A percentile compares a stretch with the other conserved stretches of the same genome.
Conservation (phyloP, 352 stramenopile genomes). For the Phytophthora niederhauseri region DNA sequence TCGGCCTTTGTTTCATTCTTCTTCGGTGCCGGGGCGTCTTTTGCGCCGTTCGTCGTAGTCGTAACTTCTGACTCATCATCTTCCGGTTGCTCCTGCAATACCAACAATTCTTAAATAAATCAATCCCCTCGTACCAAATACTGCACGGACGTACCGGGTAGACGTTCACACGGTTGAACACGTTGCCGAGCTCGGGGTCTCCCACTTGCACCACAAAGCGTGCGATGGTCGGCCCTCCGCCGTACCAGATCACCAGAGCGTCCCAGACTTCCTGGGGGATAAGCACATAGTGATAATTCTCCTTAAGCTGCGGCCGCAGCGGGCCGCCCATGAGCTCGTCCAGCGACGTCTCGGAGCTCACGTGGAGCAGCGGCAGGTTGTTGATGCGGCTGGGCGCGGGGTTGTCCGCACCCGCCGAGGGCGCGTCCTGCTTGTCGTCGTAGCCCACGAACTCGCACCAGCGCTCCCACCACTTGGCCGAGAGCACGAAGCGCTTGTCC, state of each 20-base stretch:
- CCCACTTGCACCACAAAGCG: constrained; percentile 77
- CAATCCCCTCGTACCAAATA: background rate
- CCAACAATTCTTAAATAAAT: constrained; percentile 6
- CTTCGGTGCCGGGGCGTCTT: constrained; percentile 12
- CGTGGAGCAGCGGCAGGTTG: constrained; percentile 65
- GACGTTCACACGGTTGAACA: constrained; percentile 78
- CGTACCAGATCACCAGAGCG: constrained; percentile 70
- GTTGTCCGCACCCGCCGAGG: constrained; percentile 9
- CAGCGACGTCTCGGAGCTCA: constrained; percentile 46
- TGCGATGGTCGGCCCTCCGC: constrained; percentile 68
- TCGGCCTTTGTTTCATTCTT: constrained; percentile 17
- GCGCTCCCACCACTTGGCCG: constrained; percentile 84
- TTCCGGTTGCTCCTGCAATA: constrained; percentile 46
- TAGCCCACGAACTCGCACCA: constrained; percentile 78
- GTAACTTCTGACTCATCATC: constrained; percentile 33
- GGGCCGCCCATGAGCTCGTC: constrained; percentile 75
- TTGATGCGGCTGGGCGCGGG: constrained; percentile 61
- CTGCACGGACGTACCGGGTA: constrained; percentile 50
- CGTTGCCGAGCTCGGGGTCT: constrained; percentile 55
- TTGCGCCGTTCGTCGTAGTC: constrained; percentile 17
- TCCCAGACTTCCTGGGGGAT: constrained; percentile 83
- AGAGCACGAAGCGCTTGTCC: constrained; percentile 80
- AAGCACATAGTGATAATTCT: constrained; percentile 78
- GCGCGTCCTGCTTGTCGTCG: constrained; percentile 36
- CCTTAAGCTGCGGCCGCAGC: constrained; percentile 67